phyloP scores from a whole-genome alignment of 176 grass and related monocot species.

The Musa acuminata region DNA sequence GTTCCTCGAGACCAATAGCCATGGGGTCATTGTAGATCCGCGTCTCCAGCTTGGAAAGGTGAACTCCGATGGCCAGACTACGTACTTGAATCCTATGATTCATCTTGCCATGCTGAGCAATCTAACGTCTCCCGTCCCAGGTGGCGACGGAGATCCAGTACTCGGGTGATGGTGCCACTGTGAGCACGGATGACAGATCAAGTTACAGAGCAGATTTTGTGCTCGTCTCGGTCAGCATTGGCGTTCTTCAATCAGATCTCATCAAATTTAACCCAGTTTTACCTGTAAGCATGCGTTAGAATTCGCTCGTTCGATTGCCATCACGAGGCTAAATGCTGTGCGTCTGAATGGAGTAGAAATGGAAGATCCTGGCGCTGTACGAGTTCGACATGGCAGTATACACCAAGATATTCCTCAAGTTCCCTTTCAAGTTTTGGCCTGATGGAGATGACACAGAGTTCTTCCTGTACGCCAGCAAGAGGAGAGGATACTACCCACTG shows the following conservation, averaged over 20 bases:
- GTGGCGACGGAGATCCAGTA: constrained; percentile 33
- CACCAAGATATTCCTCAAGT: constrained; percentile 63
- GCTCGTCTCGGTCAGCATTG: constrained; percentile 41
- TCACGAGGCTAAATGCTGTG: not conserved
- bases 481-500: constrained; percentile 48
- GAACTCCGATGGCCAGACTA: not conserved
- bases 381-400: constrained; percentile 64
- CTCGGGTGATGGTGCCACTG: constrained; percentile 9
- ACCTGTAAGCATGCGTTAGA: constrained; percentile 27
- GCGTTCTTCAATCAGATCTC: constrained; percentile 46
- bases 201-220: constrained; percentile 37
- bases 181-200: constrained; percentile 42
- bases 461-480: constrained; percentile 44
- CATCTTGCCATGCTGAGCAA: not conserved
- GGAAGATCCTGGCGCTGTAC: constrained; percentile 41
- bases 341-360: constrained; percentile 7
- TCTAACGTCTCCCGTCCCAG: not conserved
- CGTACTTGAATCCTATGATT: not conserved
- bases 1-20: constrained; percentile 33
- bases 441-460: constrained; percentile 40
- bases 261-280: constrained; percentile 42
- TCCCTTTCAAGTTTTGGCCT: constrained; percentile 61
- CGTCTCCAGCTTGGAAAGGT: constrained; percentile 35
- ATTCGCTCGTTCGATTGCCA: not conserved
- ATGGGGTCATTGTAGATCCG: constrained; percentile 27